These are phyloP conservation scores for Globisporangium mamillatum DNA, from an alignment of 352 stramenopile species.

Conservation along the genomic window DNA sequence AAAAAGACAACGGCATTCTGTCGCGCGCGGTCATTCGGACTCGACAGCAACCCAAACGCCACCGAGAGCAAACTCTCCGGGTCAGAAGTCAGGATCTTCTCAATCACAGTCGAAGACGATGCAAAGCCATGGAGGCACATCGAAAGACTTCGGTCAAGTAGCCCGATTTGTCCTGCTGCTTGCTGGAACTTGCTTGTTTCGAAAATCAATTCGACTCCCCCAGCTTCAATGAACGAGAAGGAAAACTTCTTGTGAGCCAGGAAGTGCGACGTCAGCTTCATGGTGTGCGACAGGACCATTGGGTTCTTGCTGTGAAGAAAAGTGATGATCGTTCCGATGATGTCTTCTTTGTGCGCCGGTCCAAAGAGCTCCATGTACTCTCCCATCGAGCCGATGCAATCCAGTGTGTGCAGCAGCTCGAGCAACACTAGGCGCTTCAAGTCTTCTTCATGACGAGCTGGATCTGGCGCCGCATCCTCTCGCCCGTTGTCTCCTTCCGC, in stretches of 20 bases:
- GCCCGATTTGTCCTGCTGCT: slow-evolving; percentile 44
- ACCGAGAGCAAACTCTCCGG: slow-evolving; percentile 56
- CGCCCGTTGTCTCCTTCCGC: background rate
- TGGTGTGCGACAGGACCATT: slow-evolving; percentile 71
- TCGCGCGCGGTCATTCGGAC: slow-evolving; percentile 71
- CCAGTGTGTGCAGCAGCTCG: slow-evolving; percentile 77
- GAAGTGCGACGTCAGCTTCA: slow-evolving; percentile 86
- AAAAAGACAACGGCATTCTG: slow-evolving; percentile 87
- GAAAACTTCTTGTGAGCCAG: slow-evolving; percentile 85
- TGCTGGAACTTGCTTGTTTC: slow-evolving; percentile 56
- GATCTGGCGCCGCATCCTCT: slow-evolving; percentile 21
- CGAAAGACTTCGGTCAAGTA: slow-evolving; percentile 73
- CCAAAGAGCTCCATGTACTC: slow-evolving; percentile 86
- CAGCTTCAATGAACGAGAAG: slow-evolving; percentile 71
- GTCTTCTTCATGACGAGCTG: slow-evolving; percentile 69
- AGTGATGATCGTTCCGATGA: slow-evolving; percentile 76
- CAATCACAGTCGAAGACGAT: slow-evolving; percentile 74
- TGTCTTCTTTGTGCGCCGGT: slow-evolving; percentile 79
- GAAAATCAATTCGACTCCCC: slow-evolving; percentile 73
- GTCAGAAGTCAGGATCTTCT: slow-evolving; percentile 62
- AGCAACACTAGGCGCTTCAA: slow-evolving; percentile 78
- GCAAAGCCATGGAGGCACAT: slow-evolving; percentile 86
- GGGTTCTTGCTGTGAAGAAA: slow-evolving; percentile 85
- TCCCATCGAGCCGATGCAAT: slow-evolving; percentile 81
- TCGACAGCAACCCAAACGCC: slow-evolving; percentile 64